These are phyloP conservation scores for Ophiostoma novo-ulmi DNA, from an alignment of 2,329 filamentous ascomycete genomes.

Conservation along the genomic window DNA sequence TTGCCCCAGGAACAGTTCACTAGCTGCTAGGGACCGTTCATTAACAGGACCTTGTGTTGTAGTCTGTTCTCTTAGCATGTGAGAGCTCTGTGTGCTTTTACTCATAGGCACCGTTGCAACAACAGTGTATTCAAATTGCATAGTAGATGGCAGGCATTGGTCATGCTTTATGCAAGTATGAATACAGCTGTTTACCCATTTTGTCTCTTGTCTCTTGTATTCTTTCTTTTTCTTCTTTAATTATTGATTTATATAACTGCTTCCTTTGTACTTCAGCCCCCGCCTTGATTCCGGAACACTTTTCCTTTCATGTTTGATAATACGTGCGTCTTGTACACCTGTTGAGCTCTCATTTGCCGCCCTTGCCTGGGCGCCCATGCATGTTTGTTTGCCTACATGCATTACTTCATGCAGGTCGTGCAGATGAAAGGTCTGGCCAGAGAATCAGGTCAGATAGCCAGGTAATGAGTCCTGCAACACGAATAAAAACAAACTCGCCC, in stretches of 20 bases:
- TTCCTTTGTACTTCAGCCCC: not conserved
- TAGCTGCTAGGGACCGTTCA: constrained; percentile 1
- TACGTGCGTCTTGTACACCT: not conserved
- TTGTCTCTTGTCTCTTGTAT: not conserved
- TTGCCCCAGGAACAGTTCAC: constrained; percentile 6
- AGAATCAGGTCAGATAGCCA: not conserved
- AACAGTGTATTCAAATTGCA: not conserved
- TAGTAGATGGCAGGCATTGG: not conserved
- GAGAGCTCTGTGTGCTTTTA: not conserved
- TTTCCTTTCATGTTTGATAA: not conserved
- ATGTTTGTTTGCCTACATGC: not conserved
- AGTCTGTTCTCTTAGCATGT: not conserved
- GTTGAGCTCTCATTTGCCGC: constrained; percentile 1
- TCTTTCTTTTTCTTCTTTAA: not conserved
- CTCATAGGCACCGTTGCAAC: not conserved
- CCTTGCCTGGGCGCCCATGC: not conserved
- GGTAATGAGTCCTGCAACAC: not conserved
- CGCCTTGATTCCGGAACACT: not conserved
- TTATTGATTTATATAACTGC: too few species aligned
- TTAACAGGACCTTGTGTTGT: not conserved
- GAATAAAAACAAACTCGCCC: not conserved
- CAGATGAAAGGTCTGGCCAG: constrained; percentile 2
- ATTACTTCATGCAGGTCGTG: constrained; percentile 10
- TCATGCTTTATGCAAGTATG: not conserved
- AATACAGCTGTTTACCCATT: too few species aligned